phyloP scores from a whole-genome alignment of 2,329 filamentous ascomycete genomes.

The Diaporthe citrichinensis region DNA sequence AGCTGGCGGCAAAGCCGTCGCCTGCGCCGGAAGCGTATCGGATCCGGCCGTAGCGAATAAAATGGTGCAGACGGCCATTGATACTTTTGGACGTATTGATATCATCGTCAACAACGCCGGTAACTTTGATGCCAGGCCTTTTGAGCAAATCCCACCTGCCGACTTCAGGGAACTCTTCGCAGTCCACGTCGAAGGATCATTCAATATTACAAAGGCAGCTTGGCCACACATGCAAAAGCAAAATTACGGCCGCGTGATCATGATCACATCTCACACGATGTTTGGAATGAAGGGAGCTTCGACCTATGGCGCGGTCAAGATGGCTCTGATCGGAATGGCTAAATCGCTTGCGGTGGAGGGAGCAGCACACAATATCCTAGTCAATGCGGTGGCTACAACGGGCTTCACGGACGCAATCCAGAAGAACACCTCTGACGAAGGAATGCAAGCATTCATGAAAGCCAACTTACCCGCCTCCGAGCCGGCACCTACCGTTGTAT shows the following conservation, averaged over 20 bases:
- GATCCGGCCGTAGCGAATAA: background rate
- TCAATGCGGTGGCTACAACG: background rate
- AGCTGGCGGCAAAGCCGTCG: background rate
- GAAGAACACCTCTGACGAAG: background rate
- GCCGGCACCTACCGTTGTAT: background rate
- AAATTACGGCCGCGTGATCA: background rate
- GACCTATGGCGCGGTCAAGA: background rate
- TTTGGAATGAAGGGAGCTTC: background rate
- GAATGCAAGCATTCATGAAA: background rate
- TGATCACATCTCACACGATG: background rate
- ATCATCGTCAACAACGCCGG: slow-evolving; percentile 5
- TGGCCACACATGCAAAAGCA: slow-evolving; percentile 14
- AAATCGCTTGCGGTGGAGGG: background rate
- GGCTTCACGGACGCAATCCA: background rate
- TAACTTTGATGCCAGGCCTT: background rate
- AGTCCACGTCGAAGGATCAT: background rate
- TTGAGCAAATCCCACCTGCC: background rate
- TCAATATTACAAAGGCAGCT: background rate
- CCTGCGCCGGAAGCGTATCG: background rate
- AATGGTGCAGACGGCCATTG: slow-evolving; percentile 2
- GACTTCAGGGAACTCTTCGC: background rate
- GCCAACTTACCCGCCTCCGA: background rate
- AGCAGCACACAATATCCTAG: background rate
- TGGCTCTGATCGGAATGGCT: background rate
- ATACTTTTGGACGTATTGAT: background rate